phyloP scores from a whole-genome alignment of 495 filamentous ascomycete genomes.

The Chaetomium fimeti region DNA sequence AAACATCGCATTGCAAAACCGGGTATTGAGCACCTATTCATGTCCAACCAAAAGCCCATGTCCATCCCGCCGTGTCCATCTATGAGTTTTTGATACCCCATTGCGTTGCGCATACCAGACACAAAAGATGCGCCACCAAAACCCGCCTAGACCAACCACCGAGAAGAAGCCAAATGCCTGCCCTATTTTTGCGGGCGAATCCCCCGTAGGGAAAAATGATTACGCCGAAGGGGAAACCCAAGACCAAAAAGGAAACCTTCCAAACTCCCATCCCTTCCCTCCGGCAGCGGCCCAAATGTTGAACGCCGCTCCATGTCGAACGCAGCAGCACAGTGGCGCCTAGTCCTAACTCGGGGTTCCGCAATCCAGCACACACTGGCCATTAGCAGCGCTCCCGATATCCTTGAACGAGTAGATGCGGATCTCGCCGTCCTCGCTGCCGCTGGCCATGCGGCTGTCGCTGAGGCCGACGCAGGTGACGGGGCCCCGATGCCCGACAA shows the following conservation, averaged over 20 bases:
- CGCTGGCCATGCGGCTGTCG: conserved; percentile 81
- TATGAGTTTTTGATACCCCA: conserved; percentile 18
- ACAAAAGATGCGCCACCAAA: conserved; percentile 8
- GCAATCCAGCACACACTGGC: conserved; percentile 24
- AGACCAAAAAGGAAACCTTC: conserved; percentile 8
- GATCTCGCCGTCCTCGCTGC: conserved; percentile 89
- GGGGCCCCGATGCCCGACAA: conserved; percentile 81
- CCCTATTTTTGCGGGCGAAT: not conserved
- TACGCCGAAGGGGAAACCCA: conserved; percentile 6
- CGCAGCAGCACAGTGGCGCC: not conserved
- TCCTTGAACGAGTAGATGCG: conserved; percentile 80
- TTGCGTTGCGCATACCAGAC: conserved; percentile 4
- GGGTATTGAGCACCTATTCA: conserved; percentile 10
- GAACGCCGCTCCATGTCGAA: not conserved
- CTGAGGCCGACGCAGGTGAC: conserved; percentile 71
- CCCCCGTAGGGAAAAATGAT: not conserved
- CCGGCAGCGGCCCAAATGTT: not conserved
- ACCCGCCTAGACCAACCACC: not conserved
- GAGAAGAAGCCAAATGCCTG: not conserved
- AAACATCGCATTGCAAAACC: conserved; percentile 8
- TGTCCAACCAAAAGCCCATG: conserved; percentile 1
- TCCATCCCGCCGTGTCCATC: conserved; percentile 4
- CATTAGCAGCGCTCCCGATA: conserved; percentile 34
- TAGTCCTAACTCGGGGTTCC: conserved; percentile 37
- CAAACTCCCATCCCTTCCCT: too few relatives aligned